Percentiles rank a stretch among this genome's conserved stretches.
Conservation (phyloP, 805 yeast genomes). For the Clavispora phyllophila region DNA sequence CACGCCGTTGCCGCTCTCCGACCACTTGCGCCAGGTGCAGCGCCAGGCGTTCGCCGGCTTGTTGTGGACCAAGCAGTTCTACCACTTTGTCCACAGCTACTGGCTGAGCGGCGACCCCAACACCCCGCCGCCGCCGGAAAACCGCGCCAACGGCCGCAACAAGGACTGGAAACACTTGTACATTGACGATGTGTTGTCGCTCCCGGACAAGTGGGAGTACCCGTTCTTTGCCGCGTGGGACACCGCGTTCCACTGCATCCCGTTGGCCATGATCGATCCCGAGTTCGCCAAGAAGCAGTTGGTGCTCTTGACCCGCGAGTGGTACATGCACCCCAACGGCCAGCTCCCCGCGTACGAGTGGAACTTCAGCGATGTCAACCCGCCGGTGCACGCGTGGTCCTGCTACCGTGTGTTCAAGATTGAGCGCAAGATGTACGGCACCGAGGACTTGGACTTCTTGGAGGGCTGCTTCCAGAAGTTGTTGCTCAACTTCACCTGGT, state of each 20-base stretch:
- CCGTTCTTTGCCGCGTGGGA: constrained; percentile 98
- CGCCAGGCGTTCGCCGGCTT: constrained; percentile 93
- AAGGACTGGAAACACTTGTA: constrained; percentile 85
- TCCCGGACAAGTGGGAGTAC: constrained; percentile 95
- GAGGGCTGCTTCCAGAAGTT: constrained; percentile 92
- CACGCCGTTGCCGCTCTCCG: constrained; percentile 78
- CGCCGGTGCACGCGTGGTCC: constrained; percentile 97
- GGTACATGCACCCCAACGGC: constrained; percentile 99
- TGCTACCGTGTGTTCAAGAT: constrained; percentile 81
- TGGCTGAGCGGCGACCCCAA: constrained; percentile 86
- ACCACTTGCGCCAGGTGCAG: constrained; percentile 75
- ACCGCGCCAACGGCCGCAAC: constrained; percentile 84
- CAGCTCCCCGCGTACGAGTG: constrained; percentile 96
- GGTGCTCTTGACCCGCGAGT: constrained; percentile 81
- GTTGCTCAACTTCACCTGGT: constrained; percentile 89
- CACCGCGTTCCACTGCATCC: constrained; percentile 90
- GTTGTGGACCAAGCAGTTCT: constrained; percentile 90
- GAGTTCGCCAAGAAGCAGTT: constrained; percentile 85
- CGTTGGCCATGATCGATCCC: constrained; percentile 90
- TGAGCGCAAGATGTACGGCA: constrained; percentile 80
- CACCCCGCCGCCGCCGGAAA: constrained; percentile 67
- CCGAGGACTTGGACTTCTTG: constrained; percentile 73
- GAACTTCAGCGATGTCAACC: constrained; percentile 94
- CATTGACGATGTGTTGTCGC: constrained; percentile 78
- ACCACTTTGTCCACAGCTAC: constrained; percentile 76